phyloP scores from a whole-genome alignment of 495 filamentous ascomycete genomes.

The Neurospora pannonica region DNA sequence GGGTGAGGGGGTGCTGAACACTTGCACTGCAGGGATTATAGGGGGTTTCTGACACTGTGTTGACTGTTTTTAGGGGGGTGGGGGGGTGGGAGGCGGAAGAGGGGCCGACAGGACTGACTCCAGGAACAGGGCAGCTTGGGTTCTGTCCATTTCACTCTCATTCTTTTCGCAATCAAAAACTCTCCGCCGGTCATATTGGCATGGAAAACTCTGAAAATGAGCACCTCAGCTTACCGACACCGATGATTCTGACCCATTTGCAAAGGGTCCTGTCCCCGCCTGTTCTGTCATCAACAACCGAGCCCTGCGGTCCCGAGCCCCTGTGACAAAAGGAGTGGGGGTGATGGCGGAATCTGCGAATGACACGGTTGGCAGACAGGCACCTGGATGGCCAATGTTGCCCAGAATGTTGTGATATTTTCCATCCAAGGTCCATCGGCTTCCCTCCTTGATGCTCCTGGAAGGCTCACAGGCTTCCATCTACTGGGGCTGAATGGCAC shows the following conservation, averaged over 20 bases:
- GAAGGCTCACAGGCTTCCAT: background rate
- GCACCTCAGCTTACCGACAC: background rate
- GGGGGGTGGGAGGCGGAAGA: background rate
- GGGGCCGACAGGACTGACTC: background rate
- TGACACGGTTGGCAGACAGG: background rate
- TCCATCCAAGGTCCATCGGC: background rate
- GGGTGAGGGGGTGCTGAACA: background rate
- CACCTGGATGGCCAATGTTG: conserved; percentile 10
- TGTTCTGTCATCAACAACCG: background rate
- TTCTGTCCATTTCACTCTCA: background rate
- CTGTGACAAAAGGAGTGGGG: conserved; percentile 13
- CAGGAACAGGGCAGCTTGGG: background rate
- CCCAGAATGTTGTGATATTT: conserved; percentile 28
- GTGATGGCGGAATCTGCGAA: conserved; percentile 11
- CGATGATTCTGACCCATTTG: background rate
- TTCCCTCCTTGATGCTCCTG: background rate
- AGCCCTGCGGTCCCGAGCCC: background rate
- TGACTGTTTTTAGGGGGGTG: background rate
- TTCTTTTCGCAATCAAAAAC: background rate
- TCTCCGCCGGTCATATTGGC: background rate
- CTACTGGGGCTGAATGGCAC: background rate
- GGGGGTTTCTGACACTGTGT: background rate
- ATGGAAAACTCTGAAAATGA: background rate
- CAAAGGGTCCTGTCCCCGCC: background rate
- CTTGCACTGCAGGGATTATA: background rate